Base-by-base conservation (phyloP, 2,329 filamentous ascomycete genomes). In the Chaetothyriales sp. region DNA sequence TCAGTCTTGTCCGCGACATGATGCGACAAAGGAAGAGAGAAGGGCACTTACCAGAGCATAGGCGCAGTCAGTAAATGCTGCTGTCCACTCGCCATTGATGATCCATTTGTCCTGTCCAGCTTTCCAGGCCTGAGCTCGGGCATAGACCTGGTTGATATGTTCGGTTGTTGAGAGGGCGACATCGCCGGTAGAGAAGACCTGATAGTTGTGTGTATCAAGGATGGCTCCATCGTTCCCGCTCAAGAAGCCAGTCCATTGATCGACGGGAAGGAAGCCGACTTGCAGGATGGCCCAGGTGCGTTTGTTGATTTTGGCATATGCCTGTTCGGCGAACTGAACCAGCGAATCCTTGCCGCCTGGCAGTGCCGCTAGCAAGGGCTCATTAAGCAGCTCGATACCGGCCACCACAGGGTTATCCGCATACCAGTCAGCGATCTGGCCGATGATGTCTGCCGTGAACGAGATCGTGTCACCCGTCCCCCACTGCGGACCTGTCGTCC, bases 21-120 rank as follows among this genome's bases (percentile, higher is more conserved):
- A 25, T 5, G 51, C 20, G 19, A 19, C 4, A 28, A 49, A n/a
- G 46, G 10, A n/a, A 7, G 18, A 43, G 43, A 32, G 44, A 18
- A 18, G 12, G 15, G 7, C 18, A 47, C 51, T 43, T 43, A 48
- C 46, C 46, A 72, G 61, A 51, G 68, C 73, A 47, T 68, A 71
- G 7, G 75, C 72, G 56, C 75, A 78, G 55, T 76, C 73, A 2
- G 81, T 84, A 72, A 83, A 75, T 12, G 80, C 81, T 19, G 73
- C 80, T 1, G 76, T 78, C 80, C 81, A 84, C 63, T 85, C 81
- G 43, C 81, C 81, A 4, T 82, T 74, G 50, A 84, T 68, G n/a
- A 76, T 74, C 73, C 77, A 81, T 63, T 84, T 83, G 63, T 84
- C 79, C 4, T 71, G 68, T 28, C 70, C 68, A 5, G 65, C 63